Conservation (phyloP, 257 asterid genomes). For the Lycium barbarum region DNA sequence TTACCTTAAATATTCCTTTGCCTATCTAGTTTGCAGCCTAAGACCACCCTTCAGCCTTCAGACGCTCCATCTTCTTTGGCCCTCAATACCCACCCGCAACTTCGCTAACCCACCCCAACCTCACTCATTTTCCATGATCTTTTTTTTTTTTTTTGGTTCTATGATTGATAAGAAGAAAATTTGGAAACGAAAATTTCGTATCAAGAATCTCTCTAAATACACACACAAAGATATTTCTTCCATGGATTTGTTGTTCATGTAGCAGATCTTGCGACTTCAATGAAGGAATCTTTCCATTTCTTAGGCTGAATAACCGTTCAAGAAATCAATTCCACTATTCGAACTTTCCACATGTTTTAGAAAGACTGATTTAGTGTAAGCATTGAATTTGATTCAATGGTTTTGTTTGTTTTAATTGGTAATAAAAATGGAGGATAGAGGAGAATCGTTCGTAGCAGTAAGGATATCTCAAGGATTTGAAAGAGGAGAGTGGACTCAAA, state of each 20-base stretch:
- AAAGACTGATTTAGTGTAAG: too few relatives aligned
- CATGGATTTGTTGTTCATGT: not conserved
- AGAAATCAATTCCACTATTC: not conserved
- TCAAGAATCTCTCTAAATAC: not conserved
- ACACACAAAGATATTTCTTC: not conserved
- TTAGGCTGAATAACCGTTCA: not conserved
- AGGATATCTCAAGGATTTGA: too few relatives aligned
- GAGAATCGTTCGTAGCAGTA: too few relatives aligned
- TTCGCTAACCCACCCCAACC: not conserved
- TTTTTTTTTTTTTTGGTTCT: not conserved
- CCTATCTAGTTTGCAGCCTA: too few relatives aligned
- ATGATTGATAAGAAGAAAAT: not conserved
- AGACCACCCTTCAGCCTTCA: too few relatives aligned
- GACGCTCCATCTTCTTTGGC: too few relatives aligned
- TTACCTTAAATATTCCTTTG: too few relatives aligned
- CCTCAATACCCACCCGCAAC: not conserved
- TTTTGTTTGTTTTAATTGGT: too few relatives aligned
- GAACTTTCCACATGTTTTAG: not conserved
- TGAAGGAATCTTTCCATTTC: not conserved
- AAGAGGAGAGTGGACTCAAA: too few relatives aligned
- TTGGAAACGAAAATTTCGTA: not conserved
- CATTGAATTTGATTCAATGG: too few relatives aligned
- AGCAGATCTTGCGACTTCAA: slow-evolving; percentile 19
- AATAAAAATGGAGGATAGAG: too few relatives aligned
- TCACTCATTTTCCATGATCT: not conserved